Evolutionary conservation across 345 rosid genomes (phyloP).

Genomic region (Corchorus olitorius): DNA sequence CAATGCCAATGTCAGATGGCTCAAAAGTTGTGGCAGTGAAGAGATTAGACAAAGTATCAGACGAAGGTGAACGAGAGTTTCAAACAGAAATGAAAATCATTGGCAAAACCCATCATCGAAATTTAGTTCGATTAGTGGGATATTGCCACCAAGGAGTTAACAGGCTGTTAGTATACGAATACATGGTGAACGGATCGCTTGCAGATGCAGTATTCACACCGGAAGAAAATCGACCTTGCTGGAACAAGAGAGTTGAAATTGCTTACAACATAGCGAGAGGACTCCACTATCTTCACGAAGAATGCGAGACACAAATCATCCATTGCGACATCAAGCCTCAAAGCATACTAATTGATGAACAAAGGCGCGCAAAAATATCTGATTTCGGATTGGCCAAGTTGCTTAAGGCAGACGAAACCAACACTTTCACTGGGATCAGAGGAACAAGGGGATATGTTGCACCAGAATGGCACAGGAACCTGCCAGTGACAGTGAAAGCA

Average conservation of each 20-base stretch:
- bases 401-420: conserved; percentile 25
- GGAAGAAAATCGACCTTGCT: background rate
- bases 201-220: conserved; percentile 22
- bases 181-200: conserved; percentile 30
- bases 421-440: conserved; percentile 22
- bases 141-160: conserved; percentile 27
- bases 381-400: conserved; percentile 34
- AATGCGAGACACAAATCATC: conserved; percentile 17
- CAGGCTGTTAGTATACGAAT: conserved; percentile 24
- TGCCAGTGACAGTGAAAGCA: background rate
- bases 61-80: conserved; percentile 32
- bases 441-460: conserved; percentile 43
- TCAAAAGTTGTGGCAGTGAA: conserved; percentile 29
- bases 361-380: conserved; percentile 16
- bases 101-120: conserved; percentile 30
- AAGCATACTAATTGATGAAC: conserved; percentile 25
- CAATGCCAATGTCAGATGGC: background rate
- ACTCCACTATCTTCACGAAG: conserved; percentile 29
- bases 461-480: conserved; percentile 31
- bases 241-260: conserved; percentile 26
- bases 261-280: conserved; percentile 24
- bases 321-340: conserved; percentile 22
- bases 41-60: conserved; percentile 26
- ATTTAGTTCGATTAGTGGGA: conserved; percentile 28
- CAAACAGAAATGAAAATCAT: conserved; percentile 27